Base-by-base conservation (phyloP, 139 green algal genomes). In the Yamagishiella unicocca region DNA sequence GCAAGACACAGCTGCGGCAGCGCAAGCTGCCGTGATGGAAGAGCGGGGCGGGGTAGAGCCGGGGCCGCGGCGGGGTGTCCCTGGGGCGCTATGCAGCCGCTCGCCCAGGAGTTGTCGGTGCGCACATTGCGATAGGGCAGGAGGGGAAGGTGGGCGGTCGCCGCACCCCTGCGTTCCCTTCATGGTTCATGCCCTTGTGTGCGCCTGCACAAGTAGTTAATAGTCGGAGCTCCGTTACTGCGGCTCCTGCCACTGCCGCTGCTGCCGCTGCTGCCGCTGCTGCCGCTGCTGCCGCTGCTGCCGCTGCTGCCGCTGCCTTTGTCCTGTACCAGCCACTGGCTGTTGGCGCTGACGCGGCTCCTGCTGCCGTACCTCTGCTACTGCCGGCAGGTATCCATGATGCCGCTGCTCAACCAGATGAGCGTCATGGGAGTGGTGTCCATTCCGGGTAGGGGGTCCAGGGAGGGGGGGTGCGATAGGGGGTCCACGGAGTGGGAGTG, bases 401-500 rank as follows among this genome's bases (percentile, higher is more conserved):
- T 93, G 27, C 96, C 96, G 7, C 88, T 96, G 33, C 87, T 98
- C 64, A 98, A 97, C 91, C 90, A 94, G 79, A 96, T 98, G 93
- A 94, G 90, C 42, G 96, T 98, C 22, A 86, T 96, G 71, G 95
- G 95, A 14, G 88, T 97, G 29, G 95, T 98, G 38, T 77, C 80
- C 14, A 86, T 86, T n/a, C 80, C 80, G 24, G 78, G 78, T 85
- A 43, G 1, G 61, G 25, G 40, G 67, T 2, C n/a, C n/a, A n/a
- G 64, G 29, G 64, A 37, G n/a, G 64, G 7, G n/a, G 61, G 22
- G 19, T 31, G 61, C 19, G 61, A 10, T 33, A 68, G 22, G 22
- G 61, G 22, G 22, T 31, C 61, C 29, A 31, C 61, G 25, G 61
- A 22, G 22, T 31, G 61, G 61, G 22, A n/a, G 61, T 68, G 50